phyloP scores from a whole-genome alignment of 1,139 yeast genomes.

The Torulaspora globosa region DNA sequence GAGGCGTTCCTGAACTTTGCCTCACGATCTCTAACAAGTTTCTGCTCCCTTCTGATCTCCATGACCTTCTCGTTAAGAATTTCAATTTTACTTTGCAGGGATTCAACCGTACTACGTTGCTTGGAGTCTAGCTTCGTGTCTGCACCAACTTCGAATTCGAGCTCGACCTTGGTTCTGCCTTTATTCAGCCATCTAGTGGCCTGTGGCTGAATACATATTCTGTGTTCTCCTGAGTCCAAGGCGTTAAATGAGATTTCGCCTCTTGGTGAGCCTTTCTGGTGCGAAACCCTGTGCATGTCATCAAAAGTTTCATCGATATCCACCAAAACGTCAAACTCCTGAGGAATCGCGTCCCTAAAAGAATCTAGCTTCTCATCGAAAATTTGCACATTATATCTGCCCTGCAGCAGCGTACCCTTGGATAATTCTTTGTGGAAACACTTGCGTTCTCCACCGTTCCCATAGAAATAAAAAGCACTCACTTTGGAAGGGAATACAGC shows the following conservation, averaged over 20 bases:
- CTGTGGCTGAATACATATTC: slow-evolving; percentile 64
- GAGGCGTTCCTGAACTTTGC: slow-evolving; percentile 62
- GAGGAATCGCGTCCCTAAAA: slow-evolving; percentile 44
- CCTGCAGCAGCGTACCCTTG: slow-evolving; percentile 55
- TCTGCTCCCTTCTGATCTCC: slow-evolving; percentile 61
- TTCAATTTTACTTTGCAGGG: slow-evolving; percentile 51
- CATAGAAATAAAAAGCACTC: slow-evolving; percentile 46
- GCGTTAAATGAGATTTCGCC: slow-evolving; percentile 71
- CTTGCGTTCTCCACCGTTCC: slow-evolving; percentile 53
- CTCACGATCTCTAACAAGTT: slow-evolving; percentile 65
- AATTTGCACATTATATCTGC: slow-evolving; percentile 57
- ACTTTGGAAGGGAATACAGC: slow-evolving; percentile 27
- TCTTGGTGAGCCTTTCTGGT: slow-evolving; percentile 54
- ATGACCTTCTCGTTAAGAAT: slow-evolving; percentile 51
- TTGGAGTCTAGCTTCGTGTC: slow-evolving; percentile 51
- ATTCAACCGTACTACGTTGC: slow-evolving; percentile 46
- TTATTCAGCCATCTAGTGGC: slow-evolving; percentile 55
- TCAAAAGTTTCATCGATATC: slow-evolving; percentile 63
- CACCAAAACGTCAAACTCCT: slow-evolving; percentile 45
- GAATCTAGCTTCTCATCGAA: slow-evolving; percentile 44
- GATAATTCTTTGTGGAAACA: slow-evolving; percentile 67
- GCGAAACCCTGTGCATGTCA: slow-evolving; percentile 61
- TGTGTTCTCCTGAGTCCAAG: slow-evolving; percentile 67
- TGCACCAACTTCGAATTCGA: slow-evolving; percentile 50
- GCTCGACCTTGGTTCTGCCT: slow-evolving; percentile 45